Percentiles rank a stretch among this genome's conserved stretches.
Conservation (phyloP, 306 rosid species). For the Purshia tridentata region DNA sequence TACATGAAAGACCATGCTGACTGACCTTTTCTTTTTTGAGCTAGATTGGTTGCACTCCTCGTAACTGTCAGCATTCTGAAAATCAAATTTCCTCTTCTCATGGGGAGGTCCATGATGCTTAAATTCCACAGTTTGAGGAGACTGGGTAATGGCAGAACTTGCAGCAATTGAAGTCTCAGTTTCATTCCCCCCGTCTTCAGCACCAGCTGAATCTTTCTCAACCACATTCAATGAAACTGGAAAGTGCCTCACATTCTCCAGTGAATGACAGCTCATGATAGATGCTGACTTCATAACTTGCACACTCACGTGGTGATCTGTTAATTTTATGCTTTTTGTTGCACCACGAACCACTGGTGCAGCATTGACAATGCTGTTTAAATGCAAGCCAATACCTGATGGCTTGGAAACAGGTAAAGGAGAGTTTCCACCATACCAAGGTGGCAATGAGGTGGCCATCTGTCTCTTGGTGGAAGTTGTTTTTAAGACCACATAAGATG, state of each 20-base stretch:
- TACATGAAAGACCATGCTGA: constrained; percentile 11
- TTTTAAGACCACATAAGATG: constrained; percentile 27
- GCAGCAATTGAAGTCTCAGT: constrained; percentile 25
- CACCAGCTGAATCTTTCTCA: constrained; percentile 29
- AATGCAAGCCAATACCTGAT: constrained; percentile 59
- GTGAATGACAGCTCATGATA: constrained; percentile 23
- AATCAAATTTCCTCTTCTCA: constrained; percentile 32
- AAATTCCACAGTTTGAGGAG: constrained; percentile 20
- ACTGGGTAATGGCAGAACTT: constrained; percentile 31
- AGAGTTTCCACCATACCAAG: constrained; percentile 31
- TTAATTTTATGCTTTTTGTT: constrained; percentile 32
- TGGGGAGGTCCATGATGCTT: constrained; percentile 24
- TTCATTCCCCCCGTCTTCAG: constrained; percentile 31
- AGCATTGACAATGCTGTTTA: constrained; percentile 59
- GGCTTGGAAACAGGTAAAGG: constrained; percentile 43
- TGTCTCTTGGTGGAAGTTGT: constrained; percentile 26
- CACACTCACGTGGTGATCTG: constrained; percentile 29
- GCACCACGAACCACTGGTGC: constrained; percentile 37
- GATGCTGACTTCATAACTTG: constrained; percentile 35
- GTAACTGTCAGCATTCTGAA: constrained; percentile 25
- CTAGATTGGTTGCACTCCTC: constrained; percentile 36
- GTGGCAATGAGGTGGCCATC: constrained; percentile 30
- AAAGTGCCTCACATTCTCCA: constrained; percentile 30
- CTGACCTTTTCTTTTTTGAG: constrained; percentile 55
- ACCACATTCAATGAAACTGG: constrained; percentile 18